phyloP scores from a whole-genome alignment of 108 stramenopile species.

The Nitzschia sp. region DNA sequence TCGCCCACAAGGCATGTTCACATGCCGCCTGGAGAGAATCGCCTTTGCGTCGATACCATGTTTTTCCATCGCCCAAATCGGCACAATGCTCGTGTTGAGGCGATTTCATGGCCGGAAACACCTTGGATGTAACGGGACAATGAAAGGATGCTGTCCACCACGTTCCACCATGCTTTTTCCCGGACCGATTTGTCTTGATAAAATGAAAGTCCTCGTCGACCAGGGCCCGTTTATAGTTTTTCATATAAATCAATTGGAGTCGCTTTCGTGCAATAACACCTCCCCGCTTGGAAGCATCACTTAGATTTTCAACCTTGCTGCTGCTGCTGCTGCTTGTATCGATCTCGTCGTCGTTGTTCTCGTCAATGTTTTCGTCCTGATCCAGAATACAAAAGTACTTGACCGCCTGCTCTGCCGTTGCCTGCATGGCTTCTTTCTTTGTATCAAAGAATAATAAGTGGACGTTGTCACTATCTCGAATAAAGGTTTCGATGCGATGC shows the following conservation, averaged over 20 bases:
- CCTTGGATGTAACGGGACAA: conserved; percentile 27
- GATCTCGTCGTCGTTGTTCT: no score
- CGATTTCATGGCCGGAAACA: conserved; percentile 18
- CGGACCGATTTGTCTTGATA: neutral
- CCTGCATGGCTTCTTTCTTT: conserved; percentile 16
- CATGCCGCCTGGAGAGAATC: conserved; percentile 45
- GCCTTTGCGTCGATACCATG: conserved; percentile 35
- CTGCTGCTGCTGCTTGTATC: no score
- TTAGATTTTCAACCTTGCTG: no score
- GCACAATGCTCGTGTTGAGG: neutral
- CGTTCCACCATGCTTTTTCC: conserved; percentile 16
- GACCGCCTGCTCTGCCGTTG: conserved; percentile 15
- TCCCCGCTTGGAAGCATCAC: neutral
- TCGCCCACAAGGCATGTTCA: conserved; percentile 33
- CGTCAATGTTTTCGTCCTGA: neutral
- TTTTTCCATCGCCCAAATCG: neutral
- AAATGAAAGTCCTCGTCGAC: neutral
- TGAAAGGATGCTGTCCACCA: conserved; percentile 42
- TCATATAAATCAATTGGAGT: conserved; percentile 26
- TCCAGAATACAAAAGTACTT: neutral
- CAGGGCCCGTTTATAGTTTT: conserved; percentile 10
- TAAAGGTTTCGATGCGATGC: conserved; percentile 1
- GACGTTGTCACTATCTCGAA: neutral
- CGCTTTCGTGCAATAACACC: neutral
- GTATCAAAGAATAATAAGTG: neutral